Conservation (phyloP, 495 filamentous ascomycete genomes). For the Neurospora intermedia region DNA sequence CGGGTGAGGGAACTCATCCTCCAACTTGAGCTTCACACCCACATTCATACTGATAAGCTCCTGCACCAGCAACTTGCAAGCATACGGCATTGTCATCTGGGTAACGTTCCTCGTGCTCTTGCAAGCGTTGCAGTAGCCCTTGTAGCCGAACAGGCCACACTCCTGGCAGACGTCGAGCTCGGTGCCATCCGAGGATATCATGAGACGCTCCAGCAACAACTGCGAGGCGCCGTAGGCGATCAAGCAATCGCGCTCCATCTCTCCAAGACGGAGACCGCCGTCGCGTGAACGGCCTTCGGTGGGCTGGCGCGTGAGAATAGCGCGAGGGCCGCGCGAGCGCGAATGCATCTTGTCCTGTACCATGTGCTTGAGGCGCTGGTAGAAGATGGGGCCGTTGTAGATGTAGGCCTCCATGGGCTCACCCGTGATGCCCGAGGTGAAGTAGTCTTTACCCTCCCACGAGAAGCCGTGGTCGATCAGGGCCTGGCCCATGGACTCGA, state of each 20-base stretch:
- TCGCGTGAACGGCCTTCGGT: constrained; percentile 91
- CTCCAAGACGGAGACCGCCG: constrained; percentile 86
- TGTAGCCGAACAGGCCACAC: constrained; percentile 91
- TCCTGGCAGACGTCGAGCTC: constrained; percentile 84
- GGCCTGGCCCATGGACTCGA: constrained; percentile 78
- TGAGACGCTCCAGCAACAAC: constrained; percentile 83
- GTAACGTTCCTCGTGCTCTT: constrained; percentile 67
- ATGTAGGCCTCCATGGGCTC: constrained; percentile 90
- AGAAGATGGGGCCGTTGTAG: constrained; percentile 98
- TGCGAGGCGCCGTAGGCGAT: constrained; percentile 94
- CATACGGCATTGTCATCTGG: constrained; percentile 96
- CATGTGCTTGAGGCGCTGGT: constrained; percentile 99
- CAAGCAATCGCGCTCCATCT: constrained; percentile 97
- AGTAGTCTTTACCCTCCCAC: constrained; percentile 92
- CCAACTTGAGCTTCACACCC: constrained; percentile 69
- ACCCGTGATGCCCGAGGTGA: constrained; percentile 91
- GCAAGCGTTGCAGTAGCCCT: constrained; percentile 87
- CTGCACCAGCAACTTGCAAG: constrained; percentile 92
- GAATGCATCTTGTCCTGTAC: constrained; percentile 99
- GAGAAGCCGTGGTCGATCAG: constrained; percentile 83
- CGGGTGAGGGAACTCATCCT: constrained; percentile 76
- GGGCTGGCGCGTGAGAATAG: constrained; percentile 88
- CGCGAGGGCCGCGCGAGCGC: constrained; percentile 76
- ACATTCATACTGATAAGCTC: constrained; percentile 98
- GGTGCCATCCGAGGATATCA: constrained; percentile 85